These are phyloP conservation scores for Leccinum solheimii DNA, from an alignment of 1,284 basidiomycete species.

Conservation along the genomic window DNA sequence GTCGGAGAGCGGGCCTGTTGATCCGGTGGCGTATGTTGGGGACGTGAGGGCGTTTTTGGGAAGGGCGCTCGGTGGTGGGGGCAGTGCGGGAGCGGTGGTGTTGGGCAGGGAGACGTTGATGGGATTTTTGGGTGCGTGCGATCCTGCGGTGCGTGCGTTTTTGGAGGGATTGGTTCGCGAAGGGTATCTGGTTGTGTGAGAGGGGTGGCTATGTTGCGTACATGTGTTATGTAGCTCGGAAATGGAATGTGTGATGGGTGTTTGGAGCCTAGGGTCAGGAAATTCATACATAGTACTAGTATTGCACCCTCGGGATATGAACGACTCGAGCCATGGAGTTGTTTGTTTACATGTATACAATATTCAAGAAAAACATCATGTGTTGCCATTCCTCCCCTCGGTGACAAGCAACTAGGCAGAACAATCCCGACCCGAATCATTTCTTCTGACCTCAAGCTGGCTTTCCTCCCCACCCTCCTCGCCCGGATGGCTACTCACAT, in stretches of 20 bases:
- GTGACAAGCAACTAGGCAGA: too few relatives aligned
- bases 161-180: constrained; percentile 43
- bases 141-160: constrained; percentile 41
- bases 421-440: background rate
- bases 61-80: constrained; percentile 38
- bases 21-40: constrained; percentile 61
- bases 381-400: too few relatives aligned
- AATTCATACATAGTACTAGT: too few relatives aligned
- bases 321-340: too few relatives aligned
- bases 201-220: background rate
- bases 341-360: background rate
- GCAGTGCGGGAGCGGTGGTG: constrained; percentile 5
- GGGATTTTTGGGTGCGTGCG: constrained; percentile 38
- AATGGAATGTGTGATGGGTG: background rate
- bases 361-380: background rate
- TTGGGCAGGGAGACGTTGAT: constrained; percentile 37
- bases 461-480: background rate
- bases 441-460: background rate
- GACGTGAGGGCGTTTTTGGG: constrained; percentile 57
- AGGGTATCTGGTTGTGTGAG: constrained; percentile 35
- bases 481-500: too few relatives aligned
- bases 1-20: constrained; percentile 55
- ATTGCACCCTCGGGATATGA: too few relatives aligned
- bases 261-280: too few relatives aligned
- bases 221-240: background rate